Percentiles rank a stretch among this genome's conserved stretches.
phyloP scores from a whole-genome alignment of 164 flowering plant species.

The Vitis rupestris region DNA sequence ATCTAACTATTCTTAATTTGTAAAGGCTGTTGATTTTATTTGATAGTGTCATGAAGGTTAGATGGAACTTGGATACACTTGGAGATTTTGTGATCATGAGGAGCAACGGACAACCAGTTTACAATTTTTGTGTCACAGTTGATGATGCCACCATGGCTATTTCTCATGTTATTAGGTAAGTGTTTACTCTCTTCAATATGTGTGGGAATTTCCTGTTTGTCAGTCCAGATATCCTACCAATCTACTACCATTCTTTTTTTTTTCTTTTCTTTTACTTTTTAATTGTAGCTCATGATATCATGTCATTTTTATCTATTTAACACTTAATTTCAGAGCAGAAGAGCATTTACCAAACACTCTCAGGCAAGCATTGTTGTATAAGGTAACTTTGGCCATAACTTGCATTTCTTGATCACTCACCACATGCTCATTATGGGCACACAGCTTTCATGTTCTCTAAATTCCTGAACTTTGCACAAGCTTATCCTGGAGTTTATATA shows the following conservation, averaged over 20 bases:
- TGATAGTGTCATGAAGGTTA: slow-evolving; percentile 79
- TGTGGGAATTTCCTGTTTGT: neutral
- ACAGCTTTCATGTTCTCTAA: too few relatives aligned
- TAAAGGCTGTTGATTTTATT: slow-evolving; percentile 32
- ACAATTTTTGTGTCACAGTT: slow-evolving; percentile 96
- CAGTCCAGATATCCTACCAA: neutral
- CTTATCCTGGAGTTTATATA: slow-evolving; percentile 4
- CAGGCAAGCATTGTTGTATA: slow-evolving; percentile 88
- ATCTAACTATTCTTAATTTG: too few relatives aligned
- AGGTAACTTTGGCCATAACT: slow-evolving; percentile 39
- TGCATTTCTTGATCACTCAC: too few relatives aligned
- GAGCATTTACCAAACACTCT: slow-evolving; percentile 93
- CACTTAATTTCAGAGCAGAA: slow-evolving; percentile 73
- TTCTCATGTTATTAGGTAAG: slow-evolving; percentile 93
- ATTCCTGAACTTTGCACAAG: neutral
- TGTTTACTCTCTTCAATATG: neutral
- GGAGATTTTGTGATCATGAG: slow-evolving; percentile 96
- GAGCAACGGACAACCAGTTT: slow-evolving; percentile 96
- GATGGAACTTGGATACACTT: slow-evolving; percentile 84
- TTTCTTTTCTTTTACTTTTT: neutral
- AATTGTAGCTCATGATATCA: neutral
- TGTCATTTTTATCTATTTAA: neutral
- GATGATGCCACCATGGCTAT: slow-evolving; percentile 99
- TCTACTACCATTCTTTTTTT: neutral
- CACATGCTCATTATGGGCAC: too few relatives aligned